Evolutionary conservation across 2,329 filamentous ascomycete species (phyloP), one percentile per base, ranked within the genome.

Genomic region (Allantophomopsis cytisporea): DNA sequence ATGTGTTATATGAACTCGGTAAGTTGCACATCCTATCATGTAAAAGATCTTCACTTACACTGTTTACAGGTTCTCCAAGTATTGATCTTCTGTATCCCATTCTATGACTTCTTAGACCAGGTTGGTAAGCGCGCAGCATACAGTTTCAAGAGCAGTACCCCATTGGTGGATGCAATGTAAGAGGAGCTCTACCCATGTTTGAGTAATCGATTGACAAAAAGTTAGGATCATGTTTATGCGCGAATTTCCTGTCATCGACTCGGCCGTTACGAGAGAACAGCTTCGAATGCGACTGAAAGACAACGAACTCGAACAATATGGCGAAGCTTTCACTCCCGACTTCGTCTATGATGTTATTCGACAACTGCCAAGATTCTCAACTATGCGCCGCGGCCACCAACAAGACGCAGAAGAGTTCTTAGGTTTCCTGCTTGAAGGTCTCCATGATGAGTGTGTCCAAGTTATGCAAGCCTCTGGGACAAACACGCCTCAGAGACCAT

Each of bases 1-100:
- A 93, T 96, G 84, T 98, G 91, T 62, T 98, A 98, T 63, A 96
- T 98, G 91, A 98, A 96, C 66, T 95, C 91, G 46, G 89, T 94
- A 70, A 64, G 84, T 65, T n/a, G 13, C 23, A 7, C 36, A 10
- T 38, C 14, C 17, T 23, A 14, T 36, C 16, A 13, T 13, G 13
- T 36, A 18, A 31, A 39, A 23, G 21, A 36, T 7, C 16, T 16
- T 10, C 40, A 43, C 61, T 70, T 54, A 71, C 49, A 21, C 31
- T 7, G 7, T 10, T 8, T 33, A 7, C 48, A 94, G 87, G 80
- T 96, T 59, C 72, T 98, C 48, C 91, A 98, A 80, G 83, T 93
- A 56, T 74, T 98, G 53, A 74, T 95, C 49, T 96, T 88, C 58
- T 96, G 88, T 60, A 72, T 80, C 50, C 91, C 91, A 5, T 98